phyloP scores from a whole-genome alignment of 805 yeast genomes.

The Vanderwaltozyma tropicalis region DNA sequence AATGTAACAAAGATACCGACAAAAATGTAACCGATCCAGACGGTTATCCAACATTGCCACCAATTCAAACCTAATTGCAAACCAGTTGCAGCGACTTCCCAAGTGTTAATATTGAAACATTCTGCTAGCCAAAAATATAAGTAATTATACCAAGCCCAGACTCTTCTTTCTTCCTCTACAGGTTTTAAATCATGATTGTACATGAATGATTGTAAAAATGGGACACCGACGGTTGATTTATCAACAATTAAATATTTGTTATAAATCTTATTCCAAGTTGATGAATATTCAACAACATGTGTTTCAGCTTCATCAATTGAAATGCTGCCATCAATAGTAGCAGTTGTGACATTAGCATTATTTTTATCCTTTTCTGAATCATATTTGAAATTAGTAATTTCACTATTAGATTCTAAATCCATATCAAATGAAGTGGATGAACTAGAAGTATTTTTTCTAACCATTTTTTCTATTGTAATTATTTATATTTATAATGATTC shows the following conservation, averaged over 20 bases:
- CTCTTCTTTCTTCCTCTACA: constrained; percentile 60
- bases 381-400: neutral
- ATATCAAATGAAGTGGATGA: neutral
- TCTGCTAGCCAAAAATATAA: constrained; percentile 83
- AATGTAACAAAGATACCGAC: constrained; percentile 60
- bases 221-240: constrained; percentile 30
- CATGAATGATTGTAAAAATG: constrained; percentile 53
- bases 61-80: constrained; percentile 66
- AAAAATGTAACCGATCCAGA: constrained; percentile 72
- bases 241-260: constrained; percentile 19
- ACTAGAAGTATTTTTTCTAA: neutral
- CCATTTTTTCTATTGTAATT: no score
- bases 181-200: constrained; percentile 71
- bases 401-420: neutral
- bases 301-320: constrained; percentile 1
- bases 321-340: neutral
- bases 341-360: constrained; percentile 1
- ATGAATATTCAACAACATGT: constrained; percentile 2
- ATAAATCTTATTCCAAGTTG: constrained; percentile 17
- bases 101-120: constrained; percentile 79
- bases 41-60: constrained; percentile 89
- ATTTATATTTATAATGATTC: no score
- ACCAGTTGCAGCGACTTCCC: constrained; percentile 88
- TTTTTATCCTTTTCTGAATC: neutral
- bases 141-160: constrained; percentile 80